Conservation (phyloP, 2,329 filamentous ascomycete species). For the Fusarium coicis region DNA sequence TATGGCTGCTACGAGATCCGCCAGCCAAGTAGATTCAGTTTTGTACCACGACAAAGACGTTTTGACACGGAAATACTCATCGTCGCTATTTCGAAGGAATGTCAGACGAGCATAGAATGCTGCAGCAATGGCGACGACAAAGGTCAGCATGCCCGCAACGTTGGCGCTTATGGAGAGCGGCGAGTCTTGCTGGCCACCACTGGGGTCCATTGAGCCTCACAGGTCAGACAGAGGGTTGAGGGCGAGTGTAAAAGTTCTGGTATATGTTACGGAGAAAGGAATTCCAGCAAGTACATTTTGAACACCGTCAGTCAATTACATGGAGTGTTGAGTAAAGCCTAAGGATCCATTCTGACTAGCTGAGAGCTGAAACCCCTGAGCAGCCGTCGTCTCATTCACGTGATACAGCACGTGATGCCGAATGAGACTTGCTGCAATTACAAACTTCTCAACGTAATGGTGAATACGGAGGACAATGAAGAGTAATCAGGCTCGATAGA, state of each 20-base stretch:
- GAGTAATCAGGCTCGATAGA: background rate
- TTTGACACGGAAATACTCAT: constrained; percentile 60
- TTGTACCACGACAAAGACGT: constrained; percentile 60
- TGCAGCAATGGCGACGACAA: constrained; percentile 58
- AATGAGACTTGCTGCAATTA: background rate
- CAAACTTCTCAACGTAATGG: background rate
- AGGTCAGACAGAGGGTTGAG: background rate
- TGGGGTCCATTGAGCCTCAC: constrained; percentile 39
- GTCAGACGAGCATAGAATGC: constrained; percentile 57
- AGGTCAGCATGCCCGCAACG: constrained; percentile 59
- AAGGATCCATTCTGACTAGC: background rate
- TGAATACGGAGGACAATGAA: background rate
- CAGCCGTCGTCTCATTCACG: background rate
- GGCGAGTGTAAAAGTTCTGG: background rate
- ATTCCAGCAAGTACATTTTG: background rate
- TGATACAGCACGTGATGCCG: constrained; percentile 5
- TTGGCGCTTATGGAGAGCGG: constrained; percentile 58
- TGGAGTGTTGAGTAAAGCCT: background rate
- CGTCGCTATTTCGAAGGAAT: constrained; percentile 58
- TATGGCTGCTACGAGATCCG: constrained; percentile 52
- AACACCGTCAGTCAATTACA: background rate
- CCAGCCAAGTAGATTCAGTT: constrained; percentile 59
- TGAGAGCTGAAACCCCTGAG: background rate
- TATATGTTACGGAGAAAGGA: background rate
- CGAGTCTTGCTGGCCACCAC: constrained; percentile 49